Evolutionary conservation across 345 rosid species (phyloP).

Genomic region (Anacardium occidentale): DNA sequence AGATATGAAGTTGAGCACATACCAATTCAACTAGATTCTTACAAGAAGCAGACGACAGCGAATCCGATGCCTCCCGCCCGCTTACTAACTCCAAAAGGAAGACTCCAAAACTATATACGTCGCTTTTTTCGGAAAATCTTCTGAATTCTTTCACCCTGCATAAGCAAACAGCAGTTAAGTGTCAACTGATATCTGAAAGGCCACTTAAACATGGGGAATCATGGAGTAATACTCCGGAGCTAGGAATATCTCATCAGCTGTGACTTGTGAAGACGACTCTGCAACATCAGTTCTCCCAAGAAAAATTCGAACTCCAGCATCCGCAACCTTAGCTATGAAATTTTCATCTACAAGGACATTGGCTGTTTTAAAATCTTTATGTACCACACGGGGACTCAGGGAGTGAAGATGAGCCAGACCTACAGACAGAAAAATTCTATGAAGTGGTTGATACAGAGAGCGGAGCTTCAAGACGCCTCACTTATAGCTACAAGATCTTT

Average conservation of each 20-base stretch:
- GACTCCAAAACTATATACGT: conserved; percentile 84
- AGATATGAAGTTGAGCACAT: conserved; percentile 37
- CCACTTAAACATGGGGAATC: neutral
- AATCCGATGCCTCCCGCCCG: conserved; percentile 70
- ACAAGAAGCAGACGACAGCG: conserved; percentile 50
- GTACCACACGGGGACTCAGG: conserved; percentile 71
- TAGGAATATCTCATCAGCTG: conserved; percentile 78
- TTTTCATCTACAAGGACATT: conserved; percentile 91
- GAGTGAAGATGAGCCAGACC: conserved; percentile 94
- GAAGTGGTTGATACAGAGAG: conserved; percentile 27
- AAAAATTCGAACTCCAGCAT: conserved; percentile 83
- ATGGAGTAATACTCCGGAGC: conserved; percentile 72
- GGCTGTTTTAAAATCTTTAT: conserved; percentile 88
- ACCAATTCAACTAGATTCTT: conserved; percentile 79
- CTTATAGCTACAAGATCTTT: conserved; percentile 14
- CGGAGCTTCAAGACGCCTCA: conserved; percentile 17
- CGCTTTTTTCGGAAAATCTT: conserved; percentile 87
- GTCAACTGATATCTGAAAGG: conserved; percentile 5
- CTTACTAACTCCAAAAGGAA: conserved; percentile 82
- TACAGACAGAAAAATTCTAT: conserved; percentile 31
- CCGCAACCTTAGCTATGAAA: conserved; percentile 89
- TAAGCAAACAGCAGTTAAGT: conserved; percentile 1
- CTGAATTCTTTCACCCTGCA: conserved; percentile 83
- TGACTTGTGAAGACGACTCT: conserved; percentile 71
- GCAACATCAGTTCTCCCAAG: conserved; percentile 66